Evolutionary conservation across 495 filamentous ascomycete genomes (phyloP), one percentile per base, ranked within the genome.

Genomic region (Aspergillus biplanus): DNA sequence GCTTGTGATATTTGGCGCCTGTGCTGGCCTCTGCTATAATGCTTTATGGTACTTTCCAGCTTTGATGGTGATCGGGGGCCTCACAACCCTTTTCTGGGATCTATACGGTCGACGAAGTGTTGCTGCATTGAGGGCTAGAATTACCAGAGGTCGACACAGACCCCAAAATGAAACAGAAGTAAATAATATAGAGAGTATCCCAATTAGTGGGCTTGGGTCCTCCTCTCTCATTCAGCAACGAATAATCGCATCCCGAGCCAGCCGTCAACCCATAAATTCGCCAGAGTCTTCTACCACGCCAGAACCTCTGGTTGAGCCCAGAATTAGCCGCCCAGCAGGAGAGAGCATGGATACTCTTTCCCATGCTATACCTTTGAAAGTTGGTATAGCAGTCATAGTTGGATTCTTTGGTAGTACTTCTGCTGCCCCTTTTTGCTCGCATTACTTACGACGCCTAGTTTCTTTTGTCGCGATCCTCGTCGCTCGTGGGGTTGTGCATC

Each of bases 11-110:
- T 68, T 91, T 15, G 85, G 84, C 15, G 92, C 78, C 21, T 78
- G 82, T 4, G 89, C 88, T 0, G 92, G 90, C 6, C 74, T 94
- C 71, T 81, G 89, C 46, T 93, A 94, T 65, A 92, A 85, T 59
- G 86, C 90, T 0, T 74, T 93, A 0, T 96, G 90, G 92, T 96
- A 92, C 67, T 94, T 93, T 64, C 92, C 92, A 0, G 70, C 90
- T 1, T 67, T 96, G 8, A 89, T 94, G 82, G 58, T 87, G 11
- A 76, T 77, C 12, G 90, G 86, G 0, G 76, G 87, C 34, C 4
- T 82, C 11, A 73, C 76, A 1, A 87, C 88, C 0, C 69, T 87
- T 0, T 39, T 85, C 7, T 90, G 86, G 78, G 91, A 94, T 44
- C 39, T 15, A 1, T 9, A 44, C 73, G 72, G 82, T 55, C 76